A percentile compares a stretch with the other conserved stretches of the same genome.
Evolutionary conservation across 139 green algal genomes (phyloP).

Genomic region (Edaphochlamys debaryana): DNA sequence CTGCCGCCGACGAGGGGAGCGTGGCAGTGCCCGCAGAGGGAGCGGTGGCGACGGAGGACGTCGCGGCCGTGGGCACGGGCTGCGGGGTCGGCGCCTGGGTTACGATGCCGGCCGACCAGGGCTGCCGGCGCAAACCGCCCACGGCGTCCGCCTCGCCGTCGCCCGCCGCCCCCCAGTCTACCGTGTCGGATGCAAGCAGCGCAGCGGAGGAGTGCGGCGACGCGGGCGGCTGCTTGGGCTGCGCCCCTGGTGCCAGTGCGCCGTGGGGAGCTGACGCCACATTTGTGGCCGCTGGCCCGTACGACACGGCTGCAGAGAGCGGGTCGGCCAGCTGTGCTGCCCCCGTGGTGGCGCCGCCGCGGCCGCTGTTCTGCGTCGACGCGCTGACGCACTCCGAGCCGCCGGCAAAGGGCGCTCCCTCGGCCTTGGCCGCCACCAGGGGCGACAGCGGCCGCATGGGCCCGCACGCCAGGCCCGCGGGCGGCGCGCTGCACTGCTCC

Average conservation of each 20-base stretch:
- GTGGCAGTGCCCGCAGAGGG: neutral
- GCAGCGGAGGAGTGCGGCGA: neutral
- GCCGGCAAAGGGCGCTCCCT: too few relatives aligned
- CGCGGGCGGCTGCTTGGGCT: neutral
- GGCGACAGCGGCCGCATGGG: too few relatives aligned
- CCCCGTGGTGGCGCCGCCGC: neutral
- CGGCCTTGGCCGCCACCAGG: too few relatives aligned
- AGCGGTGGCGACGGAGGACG: neutral
- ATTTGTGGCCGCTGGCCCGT: too few relatives aligned
- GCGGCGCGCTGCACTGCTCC: neutral
- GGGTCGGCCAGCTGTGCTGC: too few relatives aligned
- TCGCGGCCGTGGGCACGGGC: neutral
- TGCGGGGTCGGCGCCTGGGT: too few relatives aligned
- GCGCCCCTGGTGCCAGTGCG: too few relatives aligned
- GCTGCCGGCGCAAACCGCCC: too few relatives aligned
- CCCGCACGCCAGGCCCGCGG: neutral
- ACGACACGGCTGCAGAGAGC: too few relatives aligned
- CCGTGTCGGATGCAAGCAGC: neutral
- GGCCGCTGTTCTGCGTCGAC: neutral
- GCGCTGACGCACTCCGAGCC: neutral
- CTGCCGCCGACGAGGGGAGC: neutral
- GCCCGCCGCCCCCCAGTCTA: neutral
- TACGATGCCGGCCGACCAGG: too few relatives aligned
- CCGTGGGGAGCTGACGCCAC: too few relatives aligned
- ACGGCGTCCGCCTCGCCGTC: neutral